phyloP scores from a whole-genome alignment of 2,329 filamentous ascomycete species.

The Moelleriella libera region DNA sequence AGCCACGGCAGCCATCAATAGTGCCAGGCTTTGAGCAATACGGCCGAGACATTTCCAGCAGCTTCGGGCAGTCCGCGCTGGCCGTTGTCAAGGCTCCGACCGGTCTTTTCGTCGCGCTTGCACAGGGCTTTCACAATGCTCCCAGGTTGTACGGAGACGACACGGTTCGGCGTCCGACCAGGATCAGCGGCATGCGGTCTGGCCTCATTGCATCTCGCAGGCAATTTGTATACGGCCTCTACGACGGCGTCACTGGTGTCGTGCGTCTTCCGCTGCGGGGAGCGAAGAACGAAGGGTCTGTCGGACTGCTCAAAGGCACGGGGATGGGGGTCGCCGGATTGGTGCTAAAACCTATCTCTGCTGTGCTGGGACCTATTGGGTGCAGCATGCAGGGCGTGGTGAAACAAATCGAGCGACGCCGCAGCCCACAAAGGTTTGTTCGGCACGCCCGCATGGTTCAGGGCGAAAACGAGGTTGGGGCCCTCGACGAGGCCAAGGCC shows the following conservation, averaged over 20 bases:
- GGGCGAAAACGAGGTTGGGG: slow-evolving; percentile 31
- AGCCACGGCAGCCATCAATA: neutral
- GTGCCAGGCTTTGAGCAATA: slow-evolving; percentile 17
- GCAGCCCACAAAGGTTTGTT: slow-evolving; percentile 37
- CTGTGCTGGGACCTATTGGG: slow-evolving; percentile 43
- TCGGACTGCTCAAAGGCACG: slow-evolving; percentile 36
- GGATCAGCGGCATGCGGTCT: slow-evolving; percentile 51
- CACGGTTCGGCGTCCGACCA: slow-evolving; percentile 48
- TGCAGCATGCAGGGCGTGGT: slow-evolving; percentile 51
- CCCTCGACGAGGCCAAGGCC: slow-evolving; percentile 19
- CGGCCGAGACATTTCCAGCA: slow-evolving; percentile 34
- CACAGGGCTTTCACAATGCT: slow-evolving; percentile 58
- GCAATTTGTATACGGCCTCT: slow-evolving; percentile 49
- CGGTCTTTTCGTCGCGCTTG: slow-evolving; percentile 44
- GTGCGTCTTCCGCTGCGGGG: slow-evolving; percentile 44
- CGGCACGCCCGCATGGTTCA: slow-evolving; percentile 44
- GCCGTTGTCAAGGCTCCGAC: slow-evolving; percentile 44
- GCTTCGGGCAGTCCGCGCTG: slow-evolving; percentile 32
- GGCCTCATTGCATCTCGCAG: slow-evolving; percentile 46
- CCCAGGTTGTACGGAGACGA: slow-evolving; percentile 57
- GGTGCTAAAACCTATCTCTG: slow-evolving; percentile 50
- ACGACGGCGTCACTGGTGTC: slow-evolving; percentile 50
- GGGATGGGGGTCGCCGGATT: slow-evolving; percentile 51
- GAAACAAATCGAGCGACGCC: slow-evolving; percentile 40
- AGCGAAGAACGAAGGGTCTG: slow-evolving; percentile 35